Evolutionary conservation across 108 stramenopile species (phyloP), one percentile per base, ranked within the genome.

Genomic region (Nitzschia sp.): DNA sequence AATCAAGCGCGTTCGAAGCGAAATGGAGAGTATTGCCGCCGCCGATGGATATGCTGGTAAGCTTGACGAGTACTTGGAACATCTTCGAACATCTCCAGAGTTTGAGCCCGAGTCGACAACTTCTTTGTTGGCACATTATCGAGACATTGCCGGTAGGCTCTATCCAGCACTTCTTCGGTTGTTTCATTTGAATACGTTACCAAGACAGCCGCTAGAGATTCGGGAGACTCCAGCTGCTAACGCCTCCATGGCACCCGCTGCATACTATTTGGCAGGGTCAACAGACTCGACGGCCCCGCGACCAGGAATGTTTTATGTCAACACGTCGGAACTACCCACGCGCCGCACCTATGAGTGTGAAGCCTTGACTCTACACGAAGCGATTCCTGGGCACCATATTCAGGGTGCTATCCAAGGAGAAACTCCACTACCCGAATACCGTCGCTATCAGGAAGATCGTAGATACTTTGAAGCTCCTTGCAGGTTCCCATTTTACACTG

Each of bases 401-500:
- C 84, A 82, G 66, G 84, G 77, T 25, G 64, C 80, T 19, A 76
- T 85, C 26, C 75, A 74, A 31, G 74, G 54, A 29, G 80, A 85
- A 63, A 57, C 64, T 30, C 46, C 32, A 0, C 66, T 85, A 0
- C 78, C 81, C 13, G 81, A 68, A 9, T 85, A 82, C 57, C 66
- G 75, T 35, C 68, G 76, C 15, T 69, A 72, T 66, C 45, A 33
- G 2, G 85, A 85, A 72, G 85, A 85, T 66, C 47, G 85, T 11
- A 13, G 81, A 23, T 82, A 85, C 46, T 85, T 85, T 62, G 81
- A 82, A 54, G 81, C 85, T 2, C 85, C 85, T 19, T 71, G 71
- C 46, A 68, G 85, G 5, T 85, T 85, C 60, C 85, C 85, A 23
- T 85, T 85, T 70, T 85, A 85, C 48, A 85, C 85, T 15, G 85